phyloP scores from a whole-genome alignment of 345 rosid species.

The Excoecaria agallocha region DNA sequence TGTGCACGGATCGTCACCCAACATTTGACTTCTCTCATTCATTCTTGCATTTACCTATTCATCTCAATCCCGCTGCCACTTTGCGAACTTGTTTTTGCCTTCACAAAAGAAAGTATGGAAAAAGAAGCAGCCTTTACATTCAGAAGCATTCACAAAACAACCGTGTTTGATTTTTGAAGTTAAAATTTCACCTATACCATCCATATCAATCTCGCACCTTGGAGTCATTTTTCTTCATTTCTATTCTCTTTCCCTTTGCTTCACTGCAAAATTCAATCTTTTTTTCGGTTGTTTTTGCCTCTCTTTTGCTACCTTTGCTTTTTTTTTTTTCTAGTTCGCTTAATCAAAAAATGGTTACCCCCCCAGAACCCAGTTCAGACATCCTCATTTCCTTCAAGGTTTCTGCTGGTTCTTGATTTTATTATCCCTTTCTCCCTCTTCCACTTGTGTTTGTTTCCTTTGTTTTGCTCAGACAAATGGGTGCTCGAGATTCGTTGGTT shows the following conservation, averaged over 20 bases:
- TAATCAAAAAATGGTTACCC: constrained; percentile 8
- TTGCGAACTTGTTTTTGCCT: too few relatives aligned
- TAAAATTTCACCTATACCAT: constrained; percentile 23
- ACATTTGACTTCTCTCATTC: too few relatives aligned
- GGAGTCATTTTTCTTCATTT: neutral
- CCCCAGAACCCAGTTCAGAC: neutral
- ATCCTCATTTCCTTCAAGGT: constrained; percentile 11
- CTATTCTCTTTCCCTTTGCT: neutral
- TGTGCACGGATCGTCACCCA: too few relatives aligned
- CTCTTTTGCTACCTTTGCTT: neutral
- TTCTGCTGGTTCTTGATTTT: constrained; percentile 17
- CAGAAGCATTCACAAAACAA: neutral
- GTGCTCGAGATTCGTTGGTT: constrained; percentile 33
- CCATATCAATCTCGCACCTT: constrained; percentile 1
- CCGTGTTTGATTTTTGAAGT: constrained; percentile 33
- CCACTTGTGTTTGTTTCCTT: neutral
- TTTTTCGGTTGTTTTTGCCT: neutral
- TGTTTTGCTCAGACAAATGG: constrained; percentile 39
- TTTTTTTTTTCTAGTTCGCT: constrained; percentile 6
- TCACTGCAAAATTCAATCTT: neutral
- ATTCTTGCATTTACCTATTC: too few relatives aligned
- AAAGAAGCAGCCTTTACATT: too few relatives aligned
- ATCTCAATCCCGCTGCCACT: too few relatives aligned
- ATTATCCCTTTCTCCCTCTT: neutral
- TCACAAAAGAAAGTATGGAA: too few relatives aligned